Conservation (phyloP, 2,329 filamentous ascomycete species). For the Fusarium papillatum region DNA sequence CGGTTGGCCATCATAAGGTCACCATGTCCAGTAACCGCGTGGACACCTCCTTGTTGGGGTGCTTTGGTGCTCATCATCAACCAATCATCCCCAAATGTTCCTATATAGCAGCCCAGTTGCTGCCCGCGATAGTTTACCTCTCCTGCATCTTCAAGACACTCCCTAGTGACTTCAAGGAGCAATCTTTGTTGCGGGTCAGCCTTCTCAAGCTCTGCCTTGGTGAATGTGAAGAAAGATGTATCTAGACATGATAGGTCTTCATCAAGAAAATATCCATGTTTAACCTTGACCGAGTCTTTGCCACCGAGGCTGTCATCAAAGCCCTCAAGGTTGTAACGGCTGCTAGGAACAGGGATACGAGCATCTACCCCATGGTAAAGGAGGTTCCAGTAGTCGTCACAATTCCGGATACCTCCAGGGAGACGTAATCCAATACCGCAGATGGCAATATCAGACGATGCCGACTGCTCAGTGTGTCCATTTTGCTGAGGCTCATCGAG, state of each 20-base stretch:
- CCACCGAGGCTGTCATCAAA: constrained; percentile 11
- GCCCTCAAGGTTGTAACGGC: constrained; percentile 9
- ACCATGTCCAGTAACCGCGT: background rate
- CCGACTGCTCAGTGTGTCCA: background rate
- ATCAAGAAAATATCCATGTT: constrained; percentile 11
- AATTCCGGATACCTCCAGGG: constrained; percentile 3
- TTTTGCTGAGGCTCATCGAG: background rate
- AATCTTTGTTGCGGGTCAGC: constrained; percentile 18
- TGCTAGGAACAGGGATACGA: background rate
- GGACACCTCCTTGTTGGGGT: background rate
- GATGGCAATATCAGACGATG: constrained; percentile 4
- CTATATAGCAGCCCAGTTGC: constrained; percentile 9
- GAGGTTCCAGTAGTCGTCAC: constrained; percentile 6
- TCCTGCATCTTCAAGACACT: constrained; percentile 11
- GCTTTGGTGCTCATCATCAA: constrained; percentile 2
- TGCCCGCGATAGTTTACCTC: background rate
- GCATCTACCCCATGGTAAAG: background rate
- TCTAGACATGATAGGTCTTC: constrained; percentile 3
- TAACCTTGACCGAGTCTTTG: background rate
- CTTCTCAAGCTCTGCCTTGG: background rate
- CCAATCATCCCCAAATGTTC: constrained; percentile 16
- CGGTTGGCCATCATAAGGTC: constrained; percentile 24
- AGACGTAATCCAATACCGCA: constrained; percentile 16
- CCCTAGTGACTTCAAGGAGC: background rate
- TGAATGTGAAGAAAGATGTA: constrained; percentile 8